Base-by-base conservation (phyloP, 345 rosid species). In the Psidium guajava region DNA sequence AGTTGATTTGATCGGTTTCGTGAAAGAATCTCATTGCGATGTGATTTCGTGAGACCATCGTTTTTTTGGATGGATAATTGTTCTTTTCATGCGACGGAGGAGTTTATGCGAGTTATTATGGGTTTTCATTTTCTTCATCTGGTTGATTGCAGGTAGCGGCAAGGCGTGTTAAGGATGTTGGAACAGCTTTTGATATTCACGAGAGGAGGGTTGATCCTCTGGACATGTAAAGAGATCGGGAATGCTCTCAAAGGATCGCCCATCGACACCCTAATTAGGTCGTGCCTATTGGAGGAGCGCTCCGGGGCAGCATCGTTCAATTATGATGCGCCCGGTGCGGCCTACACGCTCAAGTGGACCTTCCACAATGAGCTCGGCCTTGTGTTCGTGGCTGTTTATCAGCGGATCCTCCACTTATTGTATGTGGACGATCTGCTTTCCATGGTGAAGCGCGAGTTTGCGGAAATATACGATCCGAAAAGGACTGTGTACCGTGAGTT, bases 141-240 rank as follows among this genome's bases (percentile, higher is more conserved):
- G 21, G 59, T 80, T 21, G 64, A 9, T 21, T 42, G 74, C 84
- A 82, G 87, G 77, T 20, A 28, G 75, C 24, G n/a, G 27, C 40
- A 59, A 81, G 82, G 51, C 18, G 49, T 16, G 21, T 86, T 32
- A 50, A 88, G 84, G 90, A 97, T 97, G 99, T 91, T 97, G 88
- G 99, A 97, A 87, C 99, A 97, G 90, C 91, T 97, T 81, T 86
- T 97, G 80, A 97, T 97, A 81, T 97, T 97, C 86, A 97, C 99
- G 0, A 89, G 98, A 85, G 99, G 99, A 87, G 99, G 99, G n/a
- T 89, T 97, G 89, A 96, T 96, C 93, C 96, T 97, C 40, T 97
- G 98, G 99, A 96, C 99, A 44, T 97, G 97, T 85, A 97, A 94
- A 86, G 99, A 96, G 94, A 92, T 97, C 32, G 98, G 98, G 3